These are phyloP conservation scores for Ogataea hybrid DNA, from an alignment of 1,139 yeast species.

Conservation along the genomic window DNA sequence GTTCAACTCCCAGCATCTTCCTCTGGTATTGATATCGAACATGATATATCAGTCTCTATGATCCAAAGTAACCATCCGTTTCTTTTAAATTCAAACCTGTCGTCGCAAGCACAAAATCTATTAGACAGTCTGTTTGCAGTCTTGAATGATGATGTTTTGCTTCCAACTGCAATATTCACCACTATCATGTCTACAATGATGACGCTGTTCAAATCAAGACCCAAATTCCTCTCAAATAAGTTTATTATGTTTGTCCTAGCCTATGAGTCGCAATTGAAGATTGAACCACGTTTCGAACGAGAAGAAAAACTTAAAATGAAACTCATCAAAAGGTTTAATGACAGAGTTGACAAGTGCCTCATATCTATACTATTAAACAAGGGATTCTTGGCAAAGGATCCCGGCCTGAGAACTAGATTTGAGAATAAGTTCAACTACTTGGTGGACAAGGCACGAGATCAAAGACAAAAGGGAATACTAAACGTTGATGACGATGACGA, in stretches of 20 bases:
- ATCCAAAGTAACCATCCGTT: conserved; percentile 69
- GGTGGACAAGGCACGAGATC: conserved; percentile 26
- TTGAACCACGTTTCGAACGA: conserved; percentile 30
- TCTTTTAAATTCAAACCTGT: conserved; percentile 52
- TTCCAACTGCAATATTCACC: conserved; percentile 54
- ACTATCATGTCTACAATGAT: conserved; percentile 55
- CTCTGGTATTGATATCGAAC: conserved; percentile 12
- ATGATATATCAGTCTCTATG: conserved; percentile 54
- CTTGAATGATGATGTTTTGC: conserved; percentile 51
- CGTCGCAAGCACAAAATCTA: conserved; percentile 69
- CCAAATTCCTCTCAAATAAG: conserved; percentile 45
- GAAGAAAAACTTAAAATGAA: conserved; percentile 36
- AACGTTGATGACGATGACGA: conserved; percentile 24
- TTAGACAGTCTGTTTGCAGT: conserved; percentile 62
- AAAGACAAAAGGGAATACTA: conserved; percentile 28
- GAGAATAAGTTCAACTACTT: conserved; percentile 31
- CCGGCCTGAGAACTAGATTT: conserved; percentile 29
- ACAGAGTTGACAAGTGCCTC: conserved; percentile 37
- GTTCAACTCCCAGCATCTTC: conserved; percentile 52
- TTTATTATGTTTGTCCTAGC: conserved; percentile 39
- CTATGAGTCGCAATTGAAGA: conserved; percentile 33
- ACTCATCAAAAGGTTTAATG: conserved; percentile 45
- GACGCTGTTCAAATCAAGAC: conserved; percentile 54
- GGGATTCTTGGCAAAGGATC: conserved; percentile 43
- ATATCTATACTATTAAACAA: conserved; percentile 34